A percentile compares a stretch with the other conserved stretches of the same genome.
Conservation (phyloP, 2,329 filamentous ascomycete species). For the Ascochyta lentis region DNA sequence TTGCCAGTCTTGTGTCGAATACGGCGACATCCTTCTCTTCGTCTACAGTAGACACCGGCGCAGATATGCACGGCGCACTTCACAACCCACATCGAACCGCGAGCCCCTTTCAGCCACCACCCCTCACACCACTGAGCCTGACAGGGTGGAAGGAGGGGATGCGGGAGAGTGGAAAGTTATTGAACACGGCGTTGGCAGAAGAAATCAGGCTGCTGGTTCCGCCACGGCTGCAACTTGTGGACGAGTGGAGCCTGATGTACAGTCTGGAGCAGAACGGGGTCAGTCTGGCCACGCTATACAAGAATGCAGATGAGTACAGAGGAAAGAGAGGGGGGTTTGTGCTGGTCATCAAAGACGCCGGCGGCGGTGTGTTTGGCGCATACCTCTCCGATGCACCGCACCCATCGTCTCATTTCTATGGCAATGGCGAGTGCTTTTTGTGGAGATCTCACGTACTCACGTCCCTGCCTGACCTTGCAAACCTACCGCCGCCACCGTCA, state of each 20-base stretch:
- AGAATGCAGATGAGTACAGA: constrained; percentile 72
- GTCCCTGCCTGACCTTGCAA: constrained; percentile 55
- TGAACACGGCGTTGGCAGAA: constrained; percentile 79
- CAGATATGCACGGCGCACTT: constrained; percentile 65
- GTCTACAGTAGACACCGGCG: constrained; percentile 1
- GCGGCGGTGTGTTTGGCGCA: constrained; percentile 84
- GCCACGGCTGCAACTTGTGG: constrained; percentile 82
- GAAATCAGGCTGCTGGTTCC: constrained; percentile 91
- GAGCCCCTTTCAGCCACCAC: constrained; percentile 86
- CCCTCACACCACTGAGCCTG: constrained; percentile 80
- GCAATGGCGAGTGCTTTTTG: constrained; percentile 94
- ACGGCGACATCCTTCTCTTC: constrained; percentile 39
- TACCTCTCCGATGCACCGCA: constrained; percentile 91
- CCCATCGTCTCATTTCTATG: constrained; percentile 84
- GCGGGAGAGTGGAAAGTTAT: constrained; percentile 65
- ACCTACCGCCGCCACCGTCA: constrained; percentile 73
- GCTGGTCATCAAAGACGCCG: constrained; percentile 80
- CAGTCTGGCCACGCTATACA: constrained; percentile 84
- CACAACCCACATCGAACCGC: constrained; percentile 66
- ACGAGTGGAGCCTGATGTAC: constrained; percentile 86
- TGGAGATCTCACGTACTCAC: constrained; percentile 77
- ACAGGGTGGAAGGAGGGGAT: constrained; percentile 70
- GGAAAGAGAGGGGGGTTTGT: constrained; percentile 83
- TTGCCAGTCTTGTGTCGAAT: constrained; percentile 46
- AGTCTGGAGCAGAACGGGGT: constrained; percentile 92